A percentile compares a stretch with the other conserved stretches of the same genome.
phyloP scores from a whole-genome alignment of 108 stramenopile species.

The Discostella stelligeroides region DNA sequence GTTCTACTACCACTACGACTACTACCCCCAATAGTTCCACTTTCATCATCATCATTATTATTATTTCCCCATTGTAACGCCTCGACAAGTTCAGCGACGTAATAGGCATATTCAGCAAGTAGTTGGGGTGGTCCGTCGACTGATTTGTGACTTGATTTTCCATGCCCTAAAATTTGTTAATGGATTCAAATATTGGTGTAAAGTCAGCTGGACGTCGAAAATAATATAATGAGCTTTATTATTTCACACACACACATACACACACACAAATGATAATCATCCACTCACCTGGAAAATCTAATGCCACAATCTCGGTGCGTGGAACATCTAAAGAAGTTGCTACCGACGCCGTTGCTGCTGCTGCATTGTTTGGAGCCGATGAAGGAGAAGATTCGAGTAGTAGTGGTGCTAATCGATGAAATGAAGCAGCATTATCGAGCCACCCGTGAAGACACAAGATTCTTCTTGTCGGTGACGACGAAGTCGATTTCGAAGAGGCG shows the following conservation, averaged over 20 bases:
- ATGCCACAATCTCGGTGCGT: constrained; percentile 52
- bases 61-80: constrained; percentile 46
- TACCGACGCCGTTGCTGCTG: not conserved
- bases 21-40: no score
- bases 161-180: no score
- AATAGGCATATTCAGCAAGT: constrained; percentile 64
- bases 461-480: constrained; percentile 34
- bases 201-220: no score
- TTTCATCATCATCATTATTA: not conserved
- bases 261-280: no score
- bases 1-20: not conserved
- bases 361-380: not conserved
- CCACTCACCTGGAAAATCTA: constrained; percentile 63
- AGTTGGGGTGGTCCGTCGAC: constrained; percentile 51
- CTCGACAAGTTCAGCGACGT: constrained; percentile 54
- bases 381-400: constrained; percentile 30
- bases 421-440: constrained; percentile 81
- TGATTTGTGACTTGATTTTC: constrained; percentile 52
- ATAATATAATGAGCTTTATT: no score
- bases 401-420: constrained; percentile 64
- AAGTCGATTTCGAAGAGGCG: not conserved
- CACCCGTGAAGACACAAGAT: constrained; percentile 80
- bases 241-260: no score
- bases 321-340: not conserved
- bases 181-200: no score